These are phyloP conservation scores for Microcos paniculata DNA, from an alignment of 345 rosid species.

Conservation along the genomic window DNA sequence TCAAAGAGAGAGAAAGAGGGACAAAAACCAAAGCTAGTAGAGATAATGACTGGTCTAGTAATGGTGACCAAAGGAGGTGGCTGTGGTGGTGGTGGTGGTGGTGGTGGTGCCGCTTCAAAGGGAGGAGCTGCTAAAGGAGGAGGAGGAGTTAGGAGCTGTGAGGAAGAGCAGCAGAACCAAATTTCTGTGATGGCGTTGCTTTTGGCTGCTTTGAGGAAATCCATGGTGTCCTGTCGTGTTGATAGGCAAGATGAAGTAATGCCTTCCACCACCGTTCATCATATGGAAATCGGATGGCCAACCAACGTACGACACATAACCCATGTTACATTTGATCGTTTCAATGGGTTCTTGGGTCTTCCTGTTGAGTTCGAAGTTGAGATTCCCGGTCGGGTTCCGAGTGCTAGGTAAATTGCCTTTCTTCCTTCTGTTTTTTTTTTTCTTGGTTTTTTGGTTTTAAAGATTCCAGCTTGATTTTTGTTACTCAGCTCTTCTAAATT, in stretches of 20 bases:
- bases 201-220: conserved; percentile 73
- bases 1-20: conserved; percentile 12
- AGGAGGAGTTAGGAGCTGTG: conserved; percentile 28
- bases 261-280: conserved; percentile 51
- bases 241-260: conserved; percentile 15
- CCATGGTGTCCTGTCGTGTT: conserved; percentile 79
- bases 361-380: conserved; percentile 96
- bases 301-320: conserved; percentile 85
- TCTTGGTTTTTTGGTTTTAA: background rate
- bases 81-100: conserved; percentile 69
- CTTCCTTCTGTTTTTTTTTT: background rate
- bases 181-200: conserved; percentile 64
- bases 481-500: background rate
- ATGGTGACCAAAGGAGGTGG: conserved; percentile 84
- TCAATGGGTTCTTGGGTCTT: conserved; percentile 87
- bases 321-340: conserved; percentile 93
- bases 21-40: background rate
- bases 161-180: conserved; percentile 73
- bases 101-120: conserved; percentile 50
- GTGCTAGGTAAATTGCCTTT: conserved; percentile 66
- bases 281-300: conserved; percentile 93
- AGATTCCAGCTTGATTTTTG: background rate
- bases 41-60: conserved; percentile 75
- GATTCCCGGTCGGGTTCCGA: conserved; percentile 88
- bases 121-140: conserved; percentile 20